These are phyloP conservation scores for Hemileia vastatrix DNA, from an alignment of 1,284 basidiomycete species.

Conservation along the genomic window DNA sequence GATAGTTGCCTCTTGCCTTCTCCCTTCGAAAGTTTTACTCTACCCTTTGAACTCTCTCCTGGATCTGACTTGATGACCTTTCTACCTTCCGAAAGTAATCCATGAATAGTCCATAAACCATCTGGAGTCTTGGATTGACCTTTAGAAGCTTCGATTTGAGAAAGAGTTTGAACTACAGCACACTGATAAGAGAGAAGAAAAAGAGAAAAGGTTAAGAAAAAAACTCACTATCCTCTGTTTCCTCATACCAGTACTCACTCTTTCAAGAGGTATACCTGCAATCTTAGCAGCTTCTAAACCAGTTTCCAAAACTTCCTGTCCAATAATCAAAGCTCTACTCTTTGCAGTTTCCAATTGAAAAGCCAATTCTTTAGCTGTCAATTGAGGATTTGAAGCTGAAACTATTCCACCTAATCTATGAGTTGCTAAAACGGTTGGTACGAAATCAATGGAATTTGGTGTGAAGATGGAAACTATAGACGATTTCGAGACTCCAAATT, in stretches of 20 bases:
- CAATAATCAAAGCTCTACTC: conserved; percentile 54
- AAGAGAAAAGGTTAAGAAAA: neutral
- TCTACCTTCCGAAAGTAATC: conserved; percentile 31
- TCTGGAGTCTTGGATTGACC: neutral
- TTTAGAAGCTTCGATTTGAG: neutral
- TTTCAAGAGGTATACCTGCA: conserved; percentile 52
- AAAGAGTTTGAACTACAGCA: neutral
- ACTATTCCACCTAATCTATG: conserved; percentile 63
- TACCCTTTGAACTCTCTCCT: conserved; percentile 22
- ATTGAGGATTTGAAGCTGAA: conserved; percentile 64
- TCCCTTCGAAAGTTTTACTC: conserved; percentile 50
- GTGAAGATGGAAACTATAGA: conserved; percentile 1
- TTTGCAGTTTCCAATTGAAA: conserved; percentile 41
- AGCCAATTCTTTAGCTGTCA: conserved; percentile 56
- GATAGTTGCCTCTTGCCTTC: conserved; percentile 62
- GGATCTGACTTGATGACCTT: conserved; percentile 27
- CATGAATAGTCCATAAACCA: conserved; percentile 21
- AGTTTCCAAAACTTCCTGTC: conserved; percentile 51
- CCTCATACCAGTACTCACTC: conserved; percentile 45
- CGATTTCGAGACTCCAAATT: conserved; percentile 1
- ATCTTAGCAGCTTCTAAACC: conserved; percentile 52
- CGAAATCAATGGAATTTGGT: conserved; percentile 51
- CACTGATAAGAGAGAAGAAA: neutral
- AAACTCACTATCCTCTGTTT: conserved; percentile 30
- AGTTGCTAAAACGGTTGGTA: conserved; percentile 60